Evolutionary conservation across 495 filamentous ascomycete genomes (phyloP).

Genomic region (Choiromyces venosus): DNA sequence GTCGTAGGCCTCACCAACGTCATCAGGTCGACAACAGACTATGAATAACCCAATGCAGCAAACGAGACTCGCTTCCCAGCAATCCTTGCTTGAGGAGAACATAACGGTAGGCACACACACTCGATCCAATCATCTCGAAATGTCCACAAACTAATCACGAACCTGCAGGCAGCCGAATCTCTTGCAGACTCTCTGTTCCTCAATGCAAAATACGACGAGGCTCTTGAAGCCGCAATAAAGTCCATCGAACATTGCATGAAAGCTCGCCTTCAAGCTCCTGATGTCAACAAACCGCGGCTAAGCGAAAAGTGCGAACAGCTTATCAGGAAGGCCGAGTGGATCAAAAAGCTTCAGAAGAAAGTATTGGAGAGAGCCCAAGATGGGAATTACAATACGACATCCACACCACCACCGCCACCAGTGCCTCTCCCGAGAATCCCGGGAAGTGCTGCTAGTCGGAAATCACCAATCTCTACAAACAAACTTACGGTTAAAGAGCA

Average conservation of each 20-base stretch:
- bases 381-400: slow-evolving; percentile 31
- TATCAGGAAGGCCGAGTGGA: slow-evolving; percentile 62
- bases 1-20: background rate
- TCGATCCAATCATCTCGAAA: background rate
- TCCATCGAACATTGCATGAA: slow-evolving; percentile 75
- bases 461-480: slow-evolving; percentile 53
- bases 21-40: background rate
- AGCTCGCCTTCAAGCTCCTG: slow-evolving; percentile 53
- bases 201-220: slow-evolving; percentile 57
- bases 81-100: background rate
- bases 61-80: background rate
- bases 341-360: slow-evolving; percentile 52
- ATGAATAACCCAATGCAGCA: background rate
- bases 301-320: slow-evolving; percentile 61
- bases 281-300: slow-evolving; percentile 55
- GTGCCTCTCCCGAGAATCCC: slow-evolving; percentile 32
- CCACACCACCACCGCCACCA: slow-evolving; percentile 38
- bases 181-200: slow-evolving; percentile 43
- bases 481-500: slow-evolving; percentile 66
- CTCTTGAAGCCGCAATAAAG: slow-evolving; percentile 65
- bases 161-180: slow-evolving; percentile 29
- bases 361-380: slow-evolving; percentile 3
- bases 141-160: background rate
- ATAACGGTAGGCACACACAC: background rate
- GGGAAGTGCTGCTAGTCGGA: background rate